phyloP scores from a whole-genome alignment of 345 rosid genomes.

The Ricinus communis region DNA sequence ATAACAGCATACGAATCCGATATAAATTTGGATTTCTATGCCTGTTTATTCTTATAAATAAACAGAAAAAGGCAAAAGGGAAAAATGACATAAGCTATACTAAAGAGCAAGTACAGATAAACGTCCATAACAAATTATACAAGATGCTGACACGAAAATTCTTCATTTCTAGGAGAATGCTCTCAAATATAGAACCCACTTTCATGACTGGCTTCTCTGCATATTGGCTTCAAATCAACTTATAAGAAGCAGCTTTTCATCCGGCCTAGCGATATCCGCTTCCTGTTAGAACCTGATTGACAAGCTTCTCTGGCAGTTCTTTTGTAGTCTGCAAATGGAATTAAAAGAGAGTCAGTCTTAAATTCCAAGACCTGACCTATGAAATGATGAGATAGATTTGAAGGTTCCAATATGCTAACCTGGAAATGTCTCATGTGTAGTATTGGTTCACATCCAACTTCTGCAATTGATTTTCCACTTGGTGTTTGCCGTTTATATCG shows the following conservation, averaged over 20 bases:
- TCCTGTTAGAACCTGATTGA: constrained; percentile 44
- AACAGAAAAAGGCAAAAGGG: too few relatives aligned
- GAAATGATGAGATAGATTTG: not conserved
- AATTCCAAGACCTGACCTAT: not conserved
- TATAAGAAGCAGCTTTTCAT: not conserved
- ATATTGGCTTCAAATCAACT: not conserved
- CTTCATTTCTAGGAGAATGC: not conserved
- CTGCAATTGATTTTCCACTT: constrained; percentile 87
- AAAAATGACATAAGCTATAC: too few relatives aligned
- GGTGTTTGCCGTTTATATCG: constrained; percentile 62
- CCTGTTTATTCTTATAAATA: too few relatives aligned
- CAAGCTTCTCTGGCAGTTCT: constrained; percentile 65
- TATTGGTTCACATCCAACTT: constrained; percentile 93
- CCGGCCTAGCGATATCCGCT: not conserved
- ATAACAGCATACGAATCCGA: too few relatives aligned
- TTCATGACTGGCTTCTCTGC: not conserved
- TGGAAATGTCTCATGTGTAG: constrained; percentile 98
- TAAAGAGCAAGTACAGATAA: too few relatives aligned
- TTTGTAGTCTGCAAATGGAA: constrained; percentile 59
- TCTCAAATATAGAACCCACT: not conserved
- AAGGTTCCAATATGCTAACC: constrained; percentile 34
- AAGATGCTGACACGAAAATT: too few relatives aligned
- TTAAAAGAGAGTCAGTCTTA: constrained; percentile 7
- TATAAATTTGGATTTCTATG: too few relatives aligned
- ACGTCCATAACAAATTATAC: too few relatives aligned